These are phyloP conservation scores for Fusarium dimerum DNA, from an alignment of 2,329 filamentous ascomycete genomes.

Conservation along the genomic window DNA sequence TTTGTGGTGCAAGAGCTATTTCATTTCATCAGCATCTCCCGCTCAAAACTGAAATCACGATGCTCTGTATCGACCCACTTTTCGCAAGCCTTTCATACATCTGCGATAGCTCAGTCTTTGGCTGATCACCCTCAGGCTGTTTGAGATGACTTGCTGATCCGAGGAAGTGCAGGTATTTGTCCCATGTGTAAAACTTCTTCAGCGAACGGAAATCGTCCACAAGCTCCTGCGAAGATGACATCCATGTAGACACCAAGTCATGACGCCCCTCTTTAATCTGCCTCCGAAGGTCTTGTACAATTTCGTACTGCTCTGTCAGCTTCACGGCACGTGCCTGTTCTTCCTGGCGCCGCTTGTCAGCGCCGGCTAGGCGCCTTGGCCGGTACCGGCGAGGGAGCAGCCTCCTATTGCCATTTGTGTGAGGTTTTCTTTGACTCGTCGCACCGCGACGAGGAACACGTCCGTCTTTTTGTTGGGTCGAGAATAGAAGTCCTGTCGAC, in stretches of 20 bases:
- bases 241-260: constrained; percentile 54
- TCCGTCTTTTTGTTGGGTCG: constrained; percentile 4
- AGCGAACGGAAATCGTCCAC: constrained; percentile 65
- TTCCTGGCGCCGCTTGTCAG: constrained; percentile 45
- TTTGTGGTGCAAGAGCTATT: constrained; percentile 36
- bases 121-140: constrained; percentile 21
- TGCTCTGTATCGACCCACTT: constrained; percentile 47
- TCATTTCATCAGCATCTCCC: constrained; percentile 11
- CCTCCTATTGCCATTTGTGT: constrained; percentile 16
- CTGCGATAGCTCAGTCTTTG: constrained; percentile 49
- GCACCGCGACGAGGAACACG: constrained; percentile 14
- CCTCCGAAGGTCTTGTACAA: constrained; percentile 44
- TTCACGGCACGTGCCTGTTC: constrained; percentile 44
- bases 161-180: constrained; percentile 62
- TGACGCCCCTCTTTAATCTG: constrained; percentile 43
- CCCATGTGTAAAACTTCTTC: constrained; percentile 67
- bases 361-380: constrained; percentile 47
- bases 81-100: constrained; percentile 58
- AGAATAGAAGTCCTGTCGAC: neutral
- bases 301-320: constrained; percentile 43
- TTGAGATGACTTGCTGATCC: constrained; percentile 36
- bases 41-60: neutral
- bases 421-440: constrained; percentile 9
- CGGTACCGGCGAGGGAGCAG: constrained; percentile 44
- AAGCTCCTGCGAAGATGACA: constrained; percentile 59